Evolutionary conservation across 768 basidiomycete genomes (phyloP), one percentile per base, ranked within the genome.

Genomic region (Leccinum subgranulosum): DNA sequence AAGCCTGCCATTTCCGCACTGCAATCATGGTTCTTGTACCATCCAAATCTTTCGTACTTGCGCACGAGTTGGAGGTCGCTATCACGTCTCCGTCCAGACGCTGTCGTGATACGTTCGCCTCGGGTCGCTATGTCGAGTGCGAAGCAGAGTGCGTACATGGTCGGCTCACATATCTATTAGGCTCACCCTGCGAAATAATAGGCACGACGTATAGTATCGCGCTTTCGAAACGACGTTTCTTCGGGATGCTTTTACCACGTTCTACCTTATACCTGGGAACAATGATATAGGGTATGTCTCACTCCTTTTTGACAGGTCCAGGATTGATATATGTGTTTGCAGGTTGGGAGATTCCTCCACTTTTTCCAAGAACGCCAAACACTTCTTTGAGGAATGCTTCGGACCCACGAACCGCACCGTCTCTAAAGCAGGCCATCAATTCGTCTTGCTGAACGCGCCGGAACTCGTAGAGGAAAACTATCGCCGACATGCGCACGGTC

Each of bases 381-480:
- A 74, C 19, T 78, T 84, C 55, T 94, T 87, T 64, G 68, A 74
- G 17, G 68, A 77, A 23, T 72, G 79, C 51, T 94, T 94, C 60
- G 92, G 91, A 0, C 80, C 83, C 14, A 75, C 87, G 45, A 92
- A 90, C 64, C 81, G 82, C 48, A 73, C 79, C 12, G 75, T 90
- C 55, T 67, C 76, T 4, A 74, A 92, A 59, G 81, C 81, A 8
- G 91, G 87, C 49, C 87, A 92, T 64, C 84, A 84, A 0, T 79
- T 94, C 50, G 68, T 92, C n/a, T 74, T 84, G 50, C 70, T 94
- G 19, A 84, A 94, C 64, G 84, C 90, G 3, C 86, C 91, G 2
- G 86, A 83, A n/a, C 77, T 94, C 23, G 84, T 91, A 11, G 90
- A 93, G 57, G 89, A 92, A 70, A 89, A 92, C 64, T 90, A 91